These are phyloP conservation scores for Crucibulum cyathiforme DNA, from an alignment of 1,284 basidiomycete genomes.

Conservation along the genomic window DNA sequence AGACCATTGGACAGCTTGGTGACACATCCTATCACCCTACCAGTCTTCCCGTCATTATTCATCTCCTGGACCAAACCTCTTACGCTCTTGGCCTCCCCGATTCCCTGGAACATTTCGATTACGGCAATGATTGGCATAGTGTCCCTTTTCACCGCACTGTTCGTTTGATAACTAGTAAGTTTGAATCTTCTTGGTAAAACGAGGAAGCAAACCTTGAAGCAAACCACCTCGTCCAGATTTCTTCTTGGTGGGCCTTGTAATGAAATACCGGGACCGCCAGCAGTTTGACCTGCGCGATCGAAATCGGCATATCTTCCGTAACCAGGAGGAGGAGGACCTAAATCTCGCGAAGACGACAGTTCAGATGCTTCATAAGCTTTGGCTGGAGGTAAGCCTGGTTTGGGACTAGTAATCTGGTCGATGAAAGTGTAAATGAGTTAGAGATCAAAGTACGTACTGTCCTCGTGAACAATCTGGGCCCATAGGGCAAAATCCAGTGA, in stretches of 20 bases:
- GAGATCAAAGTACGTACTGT: constrained; percentile 68
- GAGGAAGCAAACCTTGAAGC: constrained; percentile 75
- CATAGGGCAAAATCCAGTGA: constrained; percentile 95
- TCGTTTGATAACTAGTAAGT: constrained; percentile 4
- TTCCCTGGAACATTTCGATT: constrained; percentile 86
- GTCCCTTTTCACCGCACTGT: constrained; percentile 88
- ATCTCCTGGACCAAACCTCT: constrained; percentile 38
- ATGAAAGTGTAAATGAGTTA: not conserved
- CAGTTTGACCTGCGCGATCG: constrained; percentile 61
- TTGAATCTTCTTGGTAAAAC: not conserved
- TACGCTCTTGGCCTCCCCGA: constrained; percentile 71
- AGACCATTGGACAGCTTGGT: no score
- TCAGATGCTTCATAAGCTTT: constrained; percentile 83
- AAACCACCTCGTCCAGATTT: constrained; percentile 86
- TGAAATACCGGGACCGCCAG: constrained; percentile 29
- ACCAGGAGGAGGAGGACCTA: constrained; percentile 91
- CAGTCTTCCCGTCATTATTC: not conserved
- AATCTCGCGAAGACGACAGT: constrained; percentile 76
- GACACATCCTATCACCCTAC: not conserved
- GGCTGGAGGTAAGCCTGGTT: constrained; percentile 72
- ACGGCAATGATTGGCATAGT: constrained; percentile 94
- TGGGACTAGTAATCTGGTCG: constrained; percentile 58
- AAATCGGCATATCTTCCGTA: constrained; percentile 87
- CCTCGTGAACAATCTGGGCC: constrained; percentile 90
- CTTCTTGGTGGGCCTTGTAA: constrained; percentile 57